Conservation (phyloP, 140 eudicot genomes). For the Stevia rebaudiana region DNA sequence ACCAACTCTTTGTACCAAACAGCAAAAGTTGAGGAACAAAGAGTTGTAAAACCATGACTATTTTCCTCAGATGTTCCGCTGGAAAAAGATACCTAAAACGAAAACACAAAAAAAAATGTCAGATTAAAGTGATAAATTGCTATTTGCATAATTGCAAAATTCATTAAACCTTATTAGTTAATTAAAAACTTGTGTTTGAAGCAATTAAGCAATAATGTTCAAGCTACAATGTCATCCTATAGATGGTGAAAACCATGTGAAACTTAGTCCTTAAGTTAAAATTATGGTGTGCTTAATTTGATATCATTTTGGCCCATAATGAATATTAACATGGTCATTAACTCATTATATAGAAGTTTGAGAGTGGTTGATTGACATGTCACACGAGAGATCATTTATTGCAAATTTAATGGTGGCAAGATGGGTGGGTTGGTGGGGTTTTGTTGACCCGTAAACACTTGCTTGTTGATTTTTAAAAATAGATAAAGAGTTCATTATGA, state of each 20-base stretch:
- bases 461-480: not conserved
- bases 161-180: not conserved
- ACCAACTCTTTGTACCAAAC: conserved; percentile 86
- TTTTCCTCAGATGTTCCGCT: conserved; percentile 37
- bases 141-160: not conserved
- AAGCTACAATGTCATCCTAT: too few relatives aligned
- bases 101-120: conserved; percentile 13
- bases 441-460: not conserved
- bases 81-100: conserved; percentile 43
- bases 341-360: not conserved
- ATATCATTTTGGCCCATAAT: not conserved
- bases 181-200: too few relatives aligned
- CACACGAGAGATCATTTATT: not conserved
- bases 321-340: too few relatives aligned
- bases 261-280: not conserved
- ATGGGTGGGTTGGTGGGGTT: not conserved
- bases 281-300: not conserved
- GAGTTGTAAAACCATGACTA: conserved; percentile 57
- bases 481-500: not conserved
- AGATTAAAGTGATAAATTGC: not conserved
- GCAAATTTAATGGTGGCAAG: not conserved
- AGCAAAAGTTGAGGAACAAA: conserved; percentile 59
- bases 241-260: not conserved
- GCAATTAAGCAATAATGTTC: too few relatives aligned
- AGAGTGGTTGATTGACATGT: not conserved